Evolutionary conservation across 2,329 filamentous ascomycete species (phyloP), one percentile per base, ranked within the genome.

Genomic region (Stachybotrys echinatus): DNA sequence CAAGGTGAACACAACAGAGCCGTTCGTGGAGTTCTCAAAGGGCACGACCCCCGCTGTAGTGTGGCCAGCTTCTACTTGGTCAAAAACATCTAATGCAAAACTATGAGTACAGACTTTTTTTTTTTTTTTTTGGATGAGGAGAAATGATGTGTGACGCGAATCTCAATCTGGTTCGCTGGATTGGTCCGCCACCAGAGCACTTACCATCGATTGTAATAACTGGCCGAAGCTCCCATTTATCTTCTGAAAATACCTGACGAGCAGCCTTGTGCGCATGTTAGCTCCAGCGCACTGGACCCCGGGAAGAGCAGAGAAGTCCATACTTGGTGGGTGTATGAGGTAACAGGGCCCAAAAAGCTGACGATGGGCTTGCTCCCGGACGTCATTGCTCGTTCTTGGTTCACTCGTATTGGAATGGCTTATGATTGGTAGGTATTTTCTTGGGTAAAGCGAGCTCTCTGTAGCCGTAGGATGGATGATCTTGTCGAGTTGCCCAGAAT

Each of bases 11-110:
- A 94, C 84, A 46, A 99, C 94, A 49, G 87, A 86, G 61, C 94
- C 94, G 68, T 97, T 96, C 64, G 89, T 92, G 39, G 89, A 95
- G 74, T 99, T 99, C 66, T 97, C 92, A 69, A 96, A 92, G 6
- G 94, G 94, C 2, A 96, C 88, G 27, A 97, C 88, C 57, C 92
- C 94, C 50, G 85, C 85, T 48, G 79, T 70, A 1, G 81, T 82
- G 42, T 73, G 65, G 51, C 81, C 78, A 37, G 76, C 74, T 62
- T 95, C 89, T 6, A 96, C 87, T 17, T 84, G 78, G 47, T 84
- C 76, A 67, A 96, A 96, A 59, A 95, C 84, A 63, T 94, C 89
- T 86, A 55, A 47, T 21, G 38, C 49, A 48, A 20, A n/a, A n/a
- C n/a, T 45, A 23, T 45, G 20, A 45, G 42, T 23, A 39, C 31